Base-by-base conservation (phyloP, 768 basidiomycete genomes). In the Lentinula sp. region DNA sequence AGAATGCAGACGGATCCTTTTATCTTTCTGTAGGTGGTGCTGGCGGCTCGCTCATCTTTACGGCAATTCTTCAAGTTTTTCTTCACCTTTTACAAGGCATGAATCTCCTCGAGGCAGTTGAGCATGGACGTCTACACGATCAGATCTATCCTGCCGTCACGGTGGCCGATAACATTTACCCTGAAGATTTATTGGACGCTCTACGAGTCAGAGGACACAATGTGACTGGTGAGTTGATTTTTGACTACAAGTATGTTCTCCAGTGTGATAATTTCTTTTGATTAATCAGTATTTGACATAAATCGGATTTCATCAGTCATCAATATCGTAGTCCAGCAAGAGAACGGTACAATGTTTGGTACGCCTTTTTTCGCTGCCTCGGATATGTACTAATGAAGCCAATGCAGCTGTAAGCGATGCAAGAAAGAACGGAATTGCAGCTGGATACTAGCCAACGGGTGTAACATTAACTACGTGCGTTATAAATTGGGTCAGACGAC, bases 351-450 rank as follows among this genome's bases (percentile, higher is more conserved):
- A 49, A 78, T 94, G 32, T 90, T 80, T 64, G 90, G 91, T 90
- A 65, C 51, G 85, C 72, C 37, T 53, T 58, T 15, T 46, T 18
- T 42, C 60, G 6, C 35, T 35, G 39, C 61, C 61, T 37, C 23
- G 18, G 12, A 10, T 12, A 43, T 35, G 2, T 32, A 28, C 41
- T 59, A 16, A 41, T 28, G 28, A 28, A 48, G 23, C 10, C 20
- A 20, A 48, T 23, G 20, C 65, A 90, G 94, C 92, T 63, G 89
- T 91, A 8, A 93, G 91, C 69, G 95, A 97, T 73, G 93, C 91
- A 18, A 82, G 94, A 69, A 96, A 95, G 78, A 90, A 93, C 64
- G 94, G 94, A n/a, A 81, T 94, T 45, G 91, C 95, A 4, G 86
- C 90, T 51, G 95, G 90, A 3, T 95, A 95, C 73, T 93, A 68